phyloP scores from a whole-genome alignment of 257 asterid species.

The Solanum raphanifolium region DNA sequence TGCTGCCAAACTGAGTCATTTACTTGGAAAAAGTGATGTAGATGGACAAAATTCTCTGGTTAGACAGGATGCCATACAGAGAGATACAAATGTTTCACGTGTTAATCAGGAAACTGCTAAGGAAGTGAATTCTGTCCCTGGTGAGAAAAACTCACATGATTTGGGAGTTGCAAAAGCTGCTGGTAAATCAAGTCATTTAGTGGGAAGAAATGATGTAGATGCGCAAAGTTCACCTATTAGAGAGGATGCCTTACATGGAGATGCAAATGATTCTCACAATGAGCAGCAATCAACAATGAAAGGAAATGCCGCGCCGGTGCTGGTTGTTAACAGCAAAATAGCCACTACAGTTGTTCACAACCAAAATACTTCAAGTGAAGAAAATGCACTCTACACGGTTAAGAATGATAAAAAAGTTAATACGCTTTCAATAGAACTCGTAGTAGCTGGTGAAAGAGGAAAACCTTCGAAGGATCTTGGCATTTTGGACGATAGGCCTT shows the following conservation, averaged over 20 bases:
- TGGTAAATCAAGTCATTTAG: conserved; percentile 6
- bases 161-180: conserved; percentile 17
- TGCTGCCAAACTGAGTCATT: conserved; percentile 12
- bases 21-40: conserved; percentile 14
- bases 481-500: conserved; percentile 19
- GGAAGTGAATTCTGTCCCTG: conserved; percentile 3
- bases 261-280: conserved; percentile 2
- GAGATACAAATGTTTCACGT: conserved; percentile 2
- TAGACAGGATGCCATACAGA: conserved; percentile 14
- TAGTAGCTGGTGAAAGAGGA: conserved; percentile 16
- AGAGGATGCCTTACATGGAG: conserved; percentile 17
- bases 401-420: conserved; percentile 6
- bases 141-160: conserved; percentile 18
- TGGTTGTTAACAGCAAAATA: conserved; percentile 7
- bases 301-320: neutral
- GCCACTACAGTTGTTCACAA: conserved; percentile 4
- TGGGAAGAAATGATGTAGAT: conserved; percentile 15
- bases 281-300: neutral
- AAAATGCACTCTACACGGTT: conserved; percentile 3
- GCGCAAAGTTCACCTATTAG: conserved; percentile 3
- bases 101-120: neutral
- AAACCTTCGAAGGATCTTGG: conserved; percentile 19
- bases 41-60: neutral
- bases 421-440: conserved; percentile 4
- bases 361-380: conserved; percentile 2